phyloP scores from a whole-genome alignment of 805 yeast genomes.

The Geotrichum ghanense region DNA sequence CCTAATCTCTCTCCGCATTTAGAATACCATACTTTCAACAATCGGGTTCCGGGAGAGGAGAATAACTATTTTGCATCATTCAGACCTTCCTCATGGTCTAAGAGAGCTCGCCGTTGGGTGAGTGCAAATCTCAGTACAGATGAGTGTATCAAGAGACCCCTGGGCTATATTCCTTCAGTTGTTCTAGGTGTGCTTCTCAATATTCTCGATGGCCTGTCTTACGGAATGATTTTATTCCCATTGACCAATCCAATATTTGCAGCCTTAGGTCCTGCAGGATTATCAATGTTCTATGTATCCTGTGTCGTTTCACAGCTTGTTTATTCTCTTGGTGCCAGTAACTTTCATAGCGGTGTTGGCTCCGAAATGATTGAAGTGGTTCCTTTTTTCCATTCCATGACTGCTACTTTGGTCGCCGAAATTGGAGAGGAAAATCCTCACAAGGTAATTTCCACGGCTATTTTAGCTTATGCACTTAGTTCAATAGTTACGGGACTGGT shows the following conservation, averaged over 20 bases:
- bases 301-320: slow-evolving; percentile 84
- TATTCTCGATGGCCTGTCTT: slow-evolving; percentile 84
- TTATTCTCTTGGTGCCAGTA: slow-evolving; percentile 83
- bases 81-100: neutral
- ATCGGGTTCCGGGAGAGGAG: neutral
- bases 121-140: neutral
- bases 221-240: slow-evolving; percentile 97
- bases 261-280: slow-evolving; percentile 73
- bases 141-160: slow-evolving; percentile 24
- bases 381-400: slow-evolving; percentile 96
- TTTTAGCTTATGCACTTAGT: slow-evolving; percentile 73
- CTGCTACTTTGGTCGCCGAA: slow-evolving; percentile 48
- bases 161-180: slow-evolving; percentile 61
- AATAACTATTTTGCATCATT: neutral
- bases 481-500: slow-evolving; percentile 79
- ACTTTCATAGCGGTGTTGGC: slow-evolving; percentile 84
- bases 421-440: slow-evolving; percentile 38
- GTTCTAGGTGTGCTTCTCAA: slow-evolving; percentile 75
- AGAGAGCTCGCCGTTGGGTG: neutral
- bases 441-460: slow-evolving; percentile 70
- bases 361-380: slow-evolving; percentile 99
- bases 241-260: slow-evolving; percentile 70
- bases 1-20: slow-evolving; percentile 1
- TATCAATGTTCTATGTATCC: slow-evolving; percentile 89
- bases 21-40: neutral